phyloP scores from a whole-genome alignment of 306 rosid species.

The Mimosa pudica region DNA sequence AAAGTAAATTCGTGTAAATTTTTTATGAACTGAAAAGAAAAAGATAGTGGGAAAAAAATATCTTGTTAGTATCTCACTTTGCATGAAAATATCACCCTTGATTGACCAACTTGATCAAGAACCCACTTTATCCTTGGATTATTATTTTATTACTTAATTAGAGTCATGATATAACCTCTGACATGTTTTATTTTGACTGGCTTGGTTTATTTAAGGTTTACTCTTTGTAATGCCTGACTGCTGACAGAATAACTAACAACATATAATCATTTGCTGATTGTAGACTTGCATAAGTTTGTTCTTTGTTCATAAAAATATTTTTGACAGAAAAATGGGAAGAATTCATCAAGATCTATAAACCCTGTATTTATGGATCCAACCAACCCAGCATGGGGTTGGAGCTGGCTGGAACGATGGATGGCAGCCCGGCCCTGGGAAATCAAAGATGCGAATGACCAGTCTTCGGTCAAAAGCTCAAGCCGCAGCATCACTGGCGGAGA shows the following conservation, averaged over 20 bases:
- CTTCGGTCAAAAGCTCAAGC: constrained; percentile 63
- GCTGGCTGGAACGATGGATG: constrained; percentile 99
- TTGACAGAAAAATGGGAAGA: constrained; percentile 82
- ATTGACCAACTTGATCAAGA: constrained; percentile 24
- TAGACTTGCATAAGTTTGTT: constrained; percentile 30
- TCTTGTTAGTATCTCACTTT: not conserved
- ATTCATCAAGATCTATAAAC: constrained; percentile 64
- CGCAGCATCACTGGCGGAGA: constrained; percentile 67
- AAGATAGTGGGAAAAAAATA: constrained; percentile 13
- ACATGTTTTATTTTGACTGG: not conserved
- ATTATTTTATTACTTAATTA: not conserved
- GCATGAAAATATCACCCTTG: constrained; percentile 12
- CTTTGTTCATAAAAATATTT: constrained; percentile 1
- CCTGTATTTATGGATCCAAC: constrained; percentile 97
- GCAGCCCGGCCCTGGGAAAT: constrained; percentile 85
- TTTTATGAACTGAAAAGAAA: not conserved
- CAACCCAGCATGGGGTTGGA: constrained; percentile 98
- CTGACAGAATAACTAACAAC: constrained; percentile 9
- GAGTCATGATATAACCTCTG: not conserved
- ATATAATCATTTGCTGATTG: not conserved
- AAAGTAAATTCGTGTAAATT: not conserved
- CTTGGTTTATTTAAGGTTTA: not conserved
- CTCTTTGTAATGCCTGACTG: not conserved
- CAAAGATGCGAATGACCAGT: constrained; percentile 63
- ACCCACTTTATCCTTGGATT: constrained; percentile 14